Base-by-base conservation (phyloP, 257 asterid genomes). In the Orobanche coerulescens region DNA sequence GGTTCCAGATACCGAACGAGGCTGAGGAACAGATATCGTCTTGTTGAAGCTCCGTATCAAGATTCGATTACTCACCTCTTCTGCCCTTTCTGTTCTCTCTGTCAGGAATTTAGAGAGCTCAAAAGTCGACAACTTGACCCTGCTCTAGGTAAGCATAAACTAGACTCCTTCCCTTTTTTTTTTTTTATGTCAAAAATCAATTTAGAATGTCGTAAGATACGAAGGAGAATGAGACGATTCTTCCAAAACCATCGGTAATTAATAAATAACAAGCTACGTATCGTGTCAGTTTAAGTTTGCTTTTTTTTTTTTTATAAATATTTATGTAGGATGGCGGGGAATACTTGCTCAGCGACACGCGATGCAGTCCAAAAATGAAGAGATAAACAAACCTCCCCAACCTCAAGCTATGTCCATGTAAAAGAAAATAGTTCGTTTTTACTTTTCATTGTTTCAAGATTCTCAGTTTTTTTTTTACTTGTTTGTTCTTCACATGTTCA, bases 61-160 rank as follows among this genome's bases (percentile, higher is more conserved):
- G 87, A 78, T 60, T 62, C 52, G 0, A 20, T 76, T 0, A 66
- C 80, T 62, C 87, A 81, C 61, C 25, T 69, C 19, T 73, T 78
- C 15, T 81, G 82, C 23, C 71, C 82, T 4, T 73, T 47, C 16
- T 78, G 84, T 69, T 73, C 87, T 13, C 87, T 81, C 20, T 81
- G 84, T 64, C 84, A 81, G 37, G 87, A 81, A 68, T 81, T 68
- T 52, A 71, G 87, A 48, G 82, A 81, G 70, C 87, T 81, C 44
- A 65, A 65, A 22, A 64, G 40, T 14, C 65, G 72, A 22, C 74
- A 74, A 0, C 80, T 78, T 0, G 77, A 78, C 71, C 84, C 82
- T 9, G 63, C 82, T 50, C 74, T 58, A 56, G 83, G 82, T 75
- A 71, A 0, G 36, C 36, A 30, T 48, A n/a, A 44, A 44, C 64